Base-by-base conservation (phyloP, 75 land plant species). In the Larix kaempferi region DNA sequence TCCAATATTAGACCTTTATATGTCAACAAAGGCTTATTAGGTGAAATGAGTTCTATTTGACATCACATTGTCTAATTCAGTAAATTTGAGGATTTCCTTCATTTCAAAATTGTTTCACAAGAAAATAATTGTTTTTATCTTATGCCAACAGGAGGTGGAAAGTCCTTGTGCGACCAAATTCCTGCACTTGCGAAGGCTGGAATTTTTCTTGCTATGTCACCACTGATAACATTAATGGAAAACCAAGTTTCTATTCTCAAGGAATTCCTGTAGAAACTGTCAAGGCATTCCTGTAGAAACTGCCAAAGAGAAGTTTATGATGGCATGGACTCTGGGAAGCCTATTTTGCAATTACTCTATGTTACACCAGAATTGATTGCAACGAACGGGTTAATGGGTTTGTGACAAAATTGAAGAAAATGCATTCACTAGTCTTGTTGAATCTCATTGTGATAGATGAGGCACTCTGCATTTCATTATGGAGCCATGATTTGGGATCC, bases 401-500 rank as follows among this genome's bases (percentile, higher is more conserved):
- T 61, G 80, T 85, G 84, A 29, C 82, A 77, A 95, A 91, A 77
- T 71, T 95, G 72, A 86, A 69, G 75, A 95, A 88, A 78, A 80
- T 93, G 56, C 80, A 91, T 73, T 63, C 81, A 12, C 84, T 94
- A 86, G 90, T 94, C 44, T 77, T 93, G 56, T 76, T 95, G 77
- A 82, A 71, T 79, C 85, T 95, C 60, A 86, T 95, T 84, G 95
- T 95, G 41, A 86, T 93, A 61, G 98, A 95, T 75, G 98, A 95
- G 98, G 98, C 95, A 52, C 95, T 93, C 72, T 95, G 96, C 85
- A 89, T 95, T 62, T 95, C 98, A 72, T 74, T 94, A 54, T 93
- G 98, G 98, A 94, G 98, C 49, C 98, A 95, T 86, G 98, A 95
- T 78, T 95, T 95, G 85, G 92, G 98, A 95, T 94, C 41, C 33